These are phyloP conservation scores for Bruguiera parviflora DNA, from an alignment of 345 rosid genomes.

Conservation along the genomic window DNA sequence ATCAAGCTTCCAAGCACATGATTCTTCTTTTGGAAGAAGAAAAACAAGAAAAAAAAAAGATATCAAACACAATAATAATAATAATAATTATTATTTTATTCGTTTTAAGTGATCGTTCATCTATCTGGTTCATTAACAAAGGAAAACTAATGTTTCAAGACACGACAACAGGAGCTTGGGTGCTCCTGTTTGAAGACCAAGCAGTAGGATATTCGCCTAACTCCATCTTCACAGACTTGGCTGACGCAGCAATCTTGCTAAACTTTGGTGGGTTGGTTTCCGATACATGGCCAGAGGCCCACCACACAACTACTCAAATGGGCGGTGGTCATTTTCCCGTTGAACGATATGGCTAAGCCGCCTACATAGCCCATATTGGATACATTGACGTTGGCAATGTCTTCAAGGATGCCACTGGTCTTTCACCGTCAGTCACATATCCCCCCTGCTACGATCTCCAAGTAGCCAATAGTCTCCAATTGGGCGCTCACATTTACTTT, in stretches of 20 bases:
- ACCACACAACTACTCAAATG: slow-evolving; percentile 12
- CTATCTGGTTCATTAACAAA: not conserved
- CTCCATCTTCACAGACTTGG: not conserved
- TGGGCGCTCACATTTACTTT: slow-evolving; percentile 6
- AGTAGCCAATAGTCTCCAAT: not conserved
- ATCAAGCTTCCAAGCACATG: too few relatives aligned
- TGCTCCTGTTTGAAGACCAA: not conserved
- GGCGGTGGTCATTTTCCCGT: slow-evolving; percentile 18
- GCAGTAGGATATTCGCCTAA: slow-evolving; percentile 18
- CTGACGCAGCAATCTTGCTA: not conserved
- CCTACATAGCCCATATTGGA: not conserved
- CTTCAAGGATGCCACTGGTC: not conserved
- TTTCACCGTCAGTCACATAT: not conserved
- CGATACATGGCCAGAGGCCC: not conserved
- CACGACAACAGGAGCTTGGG: slow-evolving; percentile 6
- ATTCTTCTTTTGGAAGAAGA: too few relatives aligned
- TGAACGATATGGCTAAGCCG: slow-evolving; percentile 10
- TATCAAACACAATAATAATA: too few relatives aligned
- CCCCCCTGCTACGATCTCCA: slow-evolving; percentile 9
- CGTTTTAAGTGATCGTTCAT: too few relatives aligned
- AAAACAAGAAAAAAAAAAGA: too few relatives aligned
- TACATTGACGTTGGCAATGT: not conserved
- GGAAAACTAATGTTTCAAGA: slow-evolving; percentile 3
- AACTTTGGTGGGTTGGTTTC: slow-evolving; percentile 14
- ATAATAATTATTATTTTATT: too few relatives aligned